Conservation (phyloP, 2,329 filamentous ascomycete genomes). For the Pseudogymnoascus sp. region DNA sequence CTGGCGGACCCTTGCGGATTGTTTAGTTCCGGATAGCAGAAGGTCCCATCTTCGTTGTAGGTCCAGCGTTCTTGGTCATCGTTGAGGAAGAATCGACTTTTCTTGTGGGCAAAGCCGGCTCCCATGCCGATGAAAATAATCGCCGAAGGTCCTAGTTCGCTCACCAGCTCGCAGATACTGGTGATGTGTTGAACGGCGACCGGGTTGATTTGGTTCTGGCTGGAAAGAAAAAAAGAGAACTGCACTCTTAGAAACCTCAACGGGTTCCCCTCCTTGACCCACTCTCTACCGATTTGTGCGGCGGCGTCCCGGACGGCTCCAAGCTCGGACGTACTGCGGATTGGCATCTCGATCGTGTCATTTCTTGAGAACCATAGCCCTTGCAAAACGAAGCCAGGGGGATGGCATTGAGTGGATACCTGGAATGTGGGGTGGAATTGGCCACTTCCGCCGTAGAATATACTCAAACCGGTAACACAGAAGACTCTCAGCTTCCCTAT, state of each 20-base stretch:
- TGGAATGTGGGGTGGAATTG: not conserved
- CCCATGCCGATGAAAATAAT: conserved; percentile 1
- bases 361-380: not conserved
- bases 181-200: not conserved
- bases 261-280: not conserved
- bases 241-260: not conserved
- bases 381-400: not conserved
- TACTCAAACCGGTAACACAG: not conserved
- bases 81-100: not conserved
- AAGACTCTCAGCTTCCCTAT: not conserved
- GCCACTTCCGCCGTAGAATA: not conserved
- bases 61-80: not conserved
- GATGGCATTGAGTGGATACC: not conserved
- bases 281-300: not conserved
- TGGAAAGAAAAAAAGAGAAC: not conserved
- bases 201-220: not conserved
- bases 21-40: not conserved
- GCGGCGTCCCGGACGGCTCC: not conserved
- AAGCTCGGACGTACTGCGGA: not conserved
- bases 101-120: not conserved
- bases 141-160: not conserved
- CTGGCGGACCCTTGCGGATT: not conserved
- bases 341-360: not conserved
- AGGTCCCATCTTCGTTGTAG: conserved; percentile 1
- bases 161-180: not conserved